These are phyloP conservation scores for Syncephalastrum monosporum DNA, from an alignment of 371 early-diverging fungal species.

Conservation along the genomic window DNA sequence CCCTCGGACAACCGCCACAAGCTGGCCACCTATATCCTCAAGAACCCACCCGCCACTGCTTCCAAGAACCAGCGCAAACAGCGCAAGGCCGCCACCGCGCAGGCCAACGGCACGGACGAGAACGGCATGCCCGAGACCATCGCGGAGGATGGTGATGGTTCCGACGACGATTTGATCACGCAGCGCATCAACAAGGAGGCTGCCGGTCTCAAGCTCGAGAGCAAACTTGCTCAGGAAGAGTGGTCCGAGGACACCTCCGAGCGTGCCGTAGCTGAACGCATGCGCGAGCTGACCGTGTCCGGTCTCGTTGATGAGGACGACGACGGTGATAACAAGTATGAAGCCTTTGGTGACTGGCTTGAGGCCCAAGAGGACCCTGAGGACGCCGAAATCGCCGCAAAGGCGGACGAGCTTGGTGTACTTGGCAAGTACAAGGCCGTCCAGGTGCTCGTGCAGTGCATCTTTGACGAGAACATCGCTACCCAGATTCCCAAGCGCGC, in stretches of 20 bases:
- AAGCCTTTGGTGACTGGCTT: conserved; percentile 68
- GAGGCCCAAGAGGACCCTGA: conserved; percentile 50
- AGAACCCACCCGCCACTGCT: conserved; percentile 83
- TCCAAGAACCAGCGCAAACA: conserved; percentile 67
- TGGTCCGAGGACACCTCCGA: conserved; percentile 83
- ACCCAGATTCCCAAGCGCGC: conserved; percentile 64
- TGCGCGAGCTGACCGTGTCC: conserved; percentile 66
- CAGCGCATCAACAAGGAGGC: conserved; percentile 74
- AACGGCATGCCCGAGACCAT: conserved; percentile 49
- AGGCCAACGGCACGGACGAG: conserved; percentile 42
- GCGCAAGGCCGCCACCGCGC: conserved; percentile 62
- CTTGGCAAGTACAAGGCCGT: conserved; percentile 74
- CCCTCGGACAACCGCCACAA: conserved; percentile 90
- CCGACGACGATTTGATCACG: conserved; percentile 72
- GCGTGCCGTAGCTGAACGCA: conserved; percentile 77
- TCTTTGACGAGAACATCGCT: conserved; percentile 67
- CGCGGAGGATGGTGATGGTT: conserved; percentile 44
- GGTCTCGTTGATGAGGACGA: conserved; percentile 67
- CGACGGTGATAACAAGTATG: conserved; percentile 68
- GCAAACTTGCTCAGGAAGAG: conserved; percentile 75
- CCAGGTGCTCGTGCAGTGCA: conserved; percentile 72
- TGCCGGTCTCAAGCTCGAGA: conserved; percentile 57
- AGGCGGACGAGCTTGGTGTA: conserved; percentile 78
- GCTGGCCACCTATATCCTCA: conserved; percentile 85
- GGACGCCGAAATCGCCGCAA: conserved; percentile 73